These are phyloP conservation scores for Basidiobolus meristosporus DNA, from an alignment of 371 early-diverging fungal species.

Conservation along the genomic window DNA sequence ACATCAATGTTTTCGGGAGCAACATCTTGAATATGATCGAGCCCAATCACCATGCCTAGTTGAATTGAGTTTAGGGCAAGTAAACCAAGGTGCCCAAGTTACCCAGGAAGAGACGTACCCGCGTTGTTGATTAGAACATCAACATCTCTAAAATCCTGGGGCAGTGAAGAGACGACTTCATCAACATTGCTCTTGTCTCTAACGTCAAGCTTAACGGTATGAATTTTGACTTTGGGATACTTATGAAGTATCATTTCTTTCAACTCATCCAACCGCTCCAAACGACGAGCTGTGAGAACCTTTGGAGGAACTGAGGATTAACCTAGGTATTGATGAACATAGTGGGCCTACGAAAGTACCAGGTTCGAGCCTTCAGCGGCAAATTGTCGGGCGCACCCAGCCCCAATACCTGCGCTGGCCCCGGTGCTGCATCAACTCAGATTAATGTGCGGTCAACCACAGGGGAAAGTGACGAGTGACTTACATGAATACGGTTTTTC, in stretches of 20 bases:
- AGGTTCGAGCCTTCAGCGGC: conserved; percentile 64
- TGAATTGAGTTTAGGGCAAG: not conserved
- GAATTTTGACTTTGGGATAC: conserved; percentile 34
- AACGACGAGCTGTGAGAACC: conserved; percentile 54
- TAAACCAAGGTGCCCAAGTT: not conserved
- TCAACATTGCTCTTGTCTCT: conserved; percentile 32
- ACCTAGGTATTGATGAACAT: no score
- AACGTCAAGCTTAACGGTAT: conserved; percentile 54
- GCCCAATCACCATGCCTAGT: conserved; percentile 56
- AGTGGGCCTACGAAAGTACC: conserved; percentile 12
- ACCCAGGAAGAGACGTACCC: conserved; percentile 7
- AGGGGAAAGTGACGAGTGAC: not conserved
- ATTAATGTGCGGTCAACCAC: not conserved
- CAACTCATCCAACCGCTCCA: conserved; percentile 39
- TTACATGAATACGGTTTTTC: not conserved
- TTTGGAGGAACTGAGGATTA: no score
- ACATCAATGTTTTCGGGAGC: conserved; percentile 42
- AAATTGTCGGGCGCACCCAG: conserved; percentile 68
- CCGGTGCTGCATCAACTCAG: conserved; percentile 38
- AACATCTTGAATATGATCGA: conserved; percentile 49
- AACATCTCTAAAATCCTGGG: conserved; percentile 29
- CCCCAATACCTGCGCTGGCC: conserved; percentile 80
- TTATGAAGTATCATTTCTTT: conserved; percentile 19
- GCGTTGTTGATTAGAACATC: conserved; percentile 68
- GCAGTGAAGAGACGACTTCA: conserved; percentile 25